Evolutionary conservation across 306 rosid species (phyloP).

Genomic region (Notholithocarpus densiflorus): DNA sequence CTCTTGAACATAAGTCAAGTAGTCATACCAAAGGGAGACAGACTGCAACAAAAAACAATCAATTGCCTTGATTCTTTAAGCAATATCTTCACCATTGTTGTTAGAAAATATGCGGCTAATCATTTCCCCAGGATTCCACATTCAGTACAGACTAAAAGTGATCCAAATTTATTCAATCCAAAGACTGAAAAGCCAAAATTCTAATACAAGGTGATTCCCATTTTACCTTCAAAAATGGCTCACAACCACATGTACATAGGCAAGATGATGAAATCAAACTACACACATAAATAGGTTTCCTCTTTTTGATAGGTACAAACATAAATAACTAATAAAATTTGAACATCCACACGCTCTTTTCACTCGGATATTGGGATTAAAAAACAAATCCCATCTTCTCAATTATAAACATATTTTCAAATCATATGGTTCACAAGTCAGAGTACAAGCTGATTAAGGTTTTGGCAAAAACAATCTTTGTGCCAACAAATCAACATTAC

Average conservation of each 20-base stretch:
- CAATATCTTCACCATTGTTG: background rate
- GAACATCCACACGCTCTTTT: background rate
- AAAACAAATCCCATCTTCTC: too few species aligned
- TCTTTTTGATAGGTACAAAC: too few species aligned
- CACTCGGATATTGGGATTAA: background rate
- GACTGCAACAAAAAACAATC: slow-evolving; percentile 58
- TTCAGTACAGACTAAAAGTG: background rate
- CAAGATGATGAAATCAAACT: background rate
- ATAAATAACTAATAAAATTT: too few species aligned
- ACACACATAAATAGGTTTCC: background rate
- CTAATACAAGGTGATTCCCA: background rate
- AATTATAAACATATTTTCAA: background rate
- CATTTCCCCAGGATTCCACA: background rate
- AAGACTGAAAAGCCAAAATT: background rate
- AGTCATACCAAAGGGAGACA: slow-evolving; percentile 73
- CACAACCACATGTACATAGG: background rate
- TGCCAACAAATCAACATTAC: background rate
- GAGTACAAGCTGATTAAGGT: background rate
- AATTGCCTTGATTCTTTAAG: slow-evolving; percentile 11
- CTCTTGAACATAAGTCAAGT: slow-evolving; percentile 60
- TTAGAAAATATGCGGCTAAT: background rate
- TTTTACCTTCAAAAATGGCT: background rate
- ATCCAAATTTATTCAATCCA: background rate
- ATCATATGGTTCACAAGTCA: background rate
- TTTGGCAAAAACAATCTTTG: background rate